phyloP scores from a whole-genome alignment of 148 eudicot genomes.

The Chenopodium quinoa region DNA sequence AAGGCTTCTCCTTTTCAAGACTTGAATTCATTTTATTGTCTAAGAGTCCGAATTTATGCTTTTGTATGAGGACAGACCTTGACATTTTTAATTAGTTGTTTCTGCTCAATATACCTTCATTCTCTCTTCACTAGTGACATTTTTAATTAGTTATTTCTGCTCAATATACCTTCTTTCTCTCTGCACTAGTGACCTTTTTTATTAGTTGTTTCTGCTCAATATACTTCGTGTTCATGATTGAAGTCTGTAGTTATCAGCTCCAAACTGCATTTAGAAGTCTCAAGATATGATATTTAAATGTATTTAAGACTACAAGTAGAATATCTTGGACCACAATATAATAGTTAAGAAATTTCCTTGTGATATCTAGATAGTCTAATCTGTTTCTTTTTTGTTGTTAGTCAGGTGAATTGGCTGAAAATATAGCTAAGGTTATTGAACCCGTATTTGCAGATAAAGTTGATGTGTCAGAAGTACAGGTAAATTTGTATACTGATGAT shows the following conservation, averaged over 20 bases:
- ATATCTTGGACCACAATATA: neutral
- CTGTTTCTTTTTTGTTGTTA: conserved; percentile 33
- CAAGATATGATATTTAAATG: neutral
- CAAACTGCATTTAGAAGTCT: neutral
- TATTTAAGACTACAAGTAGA: neutral
- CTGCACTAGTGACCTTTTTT: neutral
- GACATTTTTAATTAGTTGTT: neutral
- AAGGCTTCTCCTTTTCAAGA: neutral
- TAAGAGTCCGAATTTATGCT: neutral
- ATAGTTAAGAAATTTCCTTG: neutral
- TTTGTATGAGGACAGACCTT: neutral
- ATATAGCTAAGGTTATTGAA: conserved; percentile 77
- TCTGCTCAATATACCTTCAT: neutral
- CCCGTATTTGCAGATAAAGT: conserved; percentile 64
- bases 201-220: neutral
- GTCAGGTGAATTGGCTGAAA: conserved; percentile 97
- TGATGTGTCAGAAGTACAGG: conserved; percentile 98
- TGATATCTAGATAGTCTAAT: neutral
- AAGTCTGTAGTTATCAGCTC: neutral
- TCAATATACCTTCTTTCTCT: neutral
- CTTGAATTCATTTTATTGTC: neutral
- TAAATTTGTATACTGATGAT: conserved; percentile 21
- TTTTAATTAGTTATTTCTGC: neutral
- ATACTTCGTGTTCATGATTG: neutral
- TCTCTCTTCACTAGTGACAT: neutral